Evolutionary conservation across 2,329 filamentous ascomycete species (phyloP).

Genomic region (Phialophora verrucosa): DNA sequence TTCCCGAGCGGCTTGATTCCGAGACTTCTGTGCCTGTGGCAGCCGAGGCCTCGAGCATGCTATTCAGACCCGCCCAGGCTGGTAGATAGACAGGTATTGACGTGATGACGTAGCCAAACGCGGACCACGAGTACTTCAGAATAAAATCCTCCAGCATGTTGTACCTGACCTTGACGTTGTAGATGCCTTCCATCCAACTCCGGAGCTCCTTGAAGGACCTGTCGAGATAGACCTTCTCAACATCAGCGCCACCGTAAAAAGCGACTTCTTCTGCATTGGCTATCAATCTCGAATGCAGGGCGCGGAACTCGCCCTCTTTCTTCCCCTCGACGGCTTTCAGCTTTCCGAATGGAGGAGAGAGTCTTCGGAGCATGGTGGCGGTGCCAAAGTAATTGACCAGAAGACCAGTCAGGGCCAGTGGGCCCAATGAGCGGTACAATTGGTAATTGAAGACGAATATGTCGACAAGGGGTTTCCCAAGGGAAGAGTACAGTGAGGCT

Average conservation of each 20-base stretch:
- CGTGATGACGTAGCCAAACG: constrained; percentile 92
- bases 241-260: constrained; percentile 94
- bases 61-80: constrained; percentile 86
- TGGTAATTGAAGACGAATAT: constrained; percentile 98
- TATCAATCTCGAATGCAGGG: constrained; percentile 86
- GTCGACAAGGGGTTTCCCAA: constrained; percentile 98
- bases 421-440: constrained; percentile 87
- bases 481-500: constrained; percentile 89
- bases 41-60: constrained; percentile 63
- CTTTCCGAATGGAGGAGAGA: constrained; percentile 96
- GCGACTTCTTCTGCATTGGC: constrained; percentile 97
- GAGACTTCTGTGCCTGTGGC: constrained; percentile 38
- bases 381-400: constrained; percentile 94
- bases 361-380: constrained; percentile 81
- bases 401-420: constrained; percentile 82
- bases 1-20: constrained; percentile 69
- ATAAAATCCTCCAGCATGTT: constrained; percentile 99
- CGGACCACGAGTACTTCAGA: constrained; percentile 97
- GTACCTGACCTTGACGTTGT: constrained; percentile 96
- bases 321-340: constrained; percentile 94
- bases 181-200: constrained; percentile 97
- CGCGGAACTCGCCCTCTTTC: constrained; percentile 93
- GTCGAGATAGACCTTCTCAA: constrained; percentile 91
- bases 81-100: constrained; percentile 93
- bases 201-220: constrained; percentile 91